Evolutionary conservation across 2,329 filamentous ascomycete genomes (phyloP).

Genomic region (Epicoccum sorghinum): DNA sequence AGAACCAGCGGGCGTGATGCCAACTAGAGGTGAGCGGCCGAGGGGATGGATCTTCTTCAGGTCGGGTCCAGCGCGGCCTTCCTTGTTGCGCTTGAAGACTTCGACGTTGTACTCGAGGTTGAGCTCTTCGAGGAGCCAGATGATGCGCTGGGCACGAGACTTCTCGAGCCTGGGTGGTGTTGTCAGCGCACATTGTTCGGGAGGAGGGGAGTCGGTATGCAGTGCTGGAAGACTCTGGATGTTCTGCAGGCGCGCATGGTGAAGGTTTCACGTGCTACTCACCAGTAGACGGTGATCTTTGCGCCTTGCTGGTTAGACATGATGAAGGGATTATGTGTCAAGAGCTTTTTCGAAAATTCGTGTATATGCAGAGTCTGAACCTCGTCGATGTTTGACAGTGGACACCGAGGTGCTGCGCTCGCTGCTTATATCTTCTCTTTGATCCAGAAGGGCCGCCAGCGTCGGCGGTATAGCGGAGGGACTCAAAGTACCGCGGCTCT

Average conservation of each 20-base stretch:
- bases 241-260: neutral
- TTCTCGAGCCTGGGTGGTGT: slow-evolving; percentile 70
- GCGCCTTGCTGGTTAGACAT: slow-evolving; percentile 38
- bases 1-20: slow-evolving; percentile 60
- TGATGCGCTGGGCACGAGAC: slow-evolving; percentile 80
- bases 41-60: slow-evolving; percentile 81
- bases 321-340: neutral
- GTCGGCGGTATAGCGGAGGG: slow-evolving; percentile 8
- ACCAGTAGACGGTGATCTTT: slow-evolving; percentile 48
- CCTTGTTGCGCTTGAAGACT: slow-evolving; percentile 71
- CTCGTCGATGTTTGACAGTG: too few species aligned
- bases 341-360: neutral
- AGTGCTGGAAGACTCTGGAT: too few species aligned
- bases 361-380: neutral
- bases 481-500: neutral
- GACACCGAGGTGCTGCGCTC: neutral
- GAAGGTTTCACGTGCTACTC: slow-evolving; percentile 19
- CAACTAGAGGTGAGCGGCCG: slow-evolving; percentile 84
- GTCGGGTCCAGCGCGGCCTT: slow-evolving; percentile 74
- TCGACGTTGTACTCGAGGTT: slow-evolving; percentile 79
- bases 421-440: slow-evolving; percentile 11
- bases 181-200: neutral
- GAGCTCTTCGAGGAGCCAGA: slow-evolving; percentile 87
- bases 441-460: neutral
- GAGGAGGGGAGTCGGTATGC: too few species aligned